Evolutionary conservation across 2,329 filamentous ascomycete species (phyloP), one percentile per base, ranked within the genome.

Genomic region (Zopfia rhizophila): DNA sequence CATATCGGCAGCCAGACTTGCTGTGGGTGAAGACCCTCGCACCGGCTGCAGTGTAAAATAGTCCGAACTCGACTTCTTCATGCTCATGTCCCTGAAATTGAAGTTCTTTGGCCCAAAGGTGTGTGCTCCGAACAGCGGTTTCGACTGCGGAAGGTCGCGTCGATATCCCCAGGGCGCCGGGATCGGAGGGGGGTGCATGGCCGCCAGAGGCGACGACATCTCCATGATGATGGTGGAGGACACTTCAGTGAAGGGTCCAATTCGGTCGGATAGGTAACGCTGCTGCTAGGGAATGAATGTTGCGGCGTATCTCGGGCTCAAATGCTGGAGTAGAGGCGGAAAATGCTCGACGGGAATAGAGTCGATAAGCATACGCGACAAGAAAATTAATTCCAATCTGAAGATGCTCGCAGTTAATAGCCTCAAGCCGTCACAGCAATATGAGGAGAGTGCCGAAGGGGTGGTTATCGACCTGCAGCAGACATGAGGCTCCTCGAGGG

Each of bases 161-260:
- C 77, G 74, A 68, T 80, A 83, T 43, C 77, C 86, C 83, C 92
- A 84, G 65, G 80, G 72, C 12, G 18, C 11, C 60, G 84, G 78
- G 74, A 82, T 76, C 75, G 83, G 80, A 31, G 81, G 80, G 46
- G 87, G 90, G 78, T 91, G 91, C 87, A 97, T 89, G 45, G 93
- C 91, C 73, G 93, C 93, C 69, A 97, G 78, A 33, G 94, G 94
- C 63, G 94, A 97, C 31, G 93, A 97, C 56, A 89, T 87, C 76
- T 96, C 91, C 91, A 97, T 97, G 66, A 37, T 53, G 52, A 45
- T 38, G 51, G 31, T 42, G 29, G 33, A 28, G 39, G 28, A 23
- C 17, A n/a, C 50, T 33, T 12, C 30, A 27, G 41, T 35, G 30
- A 33, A 44, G 14, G n/a, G 8, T 21, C 21, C 31, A 24, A 22